These are phyloP conservation scores for Zoysia pacifica DNA, from an alignment of 176 grass and related monocot genomes.

Conservation along the genomic window DNA sequence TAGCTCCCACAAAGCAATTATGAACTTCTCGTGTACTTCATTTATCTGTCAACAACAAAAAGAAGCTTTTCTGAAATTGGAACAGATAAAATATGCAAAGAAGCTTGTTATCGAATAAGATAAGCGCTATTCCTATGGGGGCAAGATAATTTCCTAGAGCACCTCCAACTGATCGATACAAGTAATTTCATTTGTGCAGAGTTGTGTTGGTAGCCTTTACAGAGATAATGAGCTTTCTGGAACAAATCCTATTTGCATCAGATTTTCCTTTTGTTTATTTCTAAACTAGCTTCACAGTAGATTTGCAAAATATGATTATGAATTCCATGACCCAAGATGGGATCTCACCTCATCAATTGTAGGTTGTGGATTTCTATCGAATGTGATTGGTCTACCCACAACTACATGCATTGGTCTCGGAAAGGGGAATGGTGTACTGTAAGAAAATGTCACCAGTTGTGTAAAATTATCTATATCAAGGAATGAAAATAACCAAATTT, in stretches of 20 bases:
- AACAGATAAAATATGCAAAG: background rate
- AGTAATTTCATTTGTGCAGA: background rate
- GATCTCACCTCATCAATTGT: slow-evolving; percentile 75
- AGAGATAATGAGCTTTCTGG: background rate
- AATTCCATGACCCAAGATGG: background rate
- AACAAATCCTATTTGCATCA: background rate
- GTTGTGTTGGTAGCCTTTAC: background rate
- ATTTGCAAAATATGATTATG: slow-evolving; percentile 18
- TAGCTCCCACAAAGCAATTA: slow-evolving; percentile 60
- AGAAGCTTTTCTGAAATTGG: slow-evolving; percentile 6
- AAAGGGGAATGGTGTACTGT: slow-evolving; percentile 83
- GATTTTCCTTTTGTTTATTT: background rate
- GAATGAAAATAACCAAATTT: too few relatives aligned
- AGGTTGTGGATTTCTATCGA: slow-evolving; percentile 65
- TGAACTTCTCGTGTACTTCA: slow-evolving; percentile 70
- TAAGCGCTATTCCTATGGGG: background rate
- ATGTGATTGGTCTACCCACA: slow-evolving; percentile 70
- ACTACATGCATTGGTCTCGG: slow-evolving; percentile 77
- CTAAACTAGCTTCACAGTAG: background rate
- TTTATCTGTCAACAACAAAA: slow-evolving; percentile 58
- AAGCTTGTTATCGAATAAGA: background rate
- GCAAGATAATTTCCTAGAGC: background rate
- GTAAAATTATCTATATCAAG: slow-evolving; percentile 14
- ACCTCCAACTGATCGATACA: background rate
- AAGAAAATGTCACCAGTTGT: slow-evolving; percentile 15